Conservation (phyloP, 1,284 basidiomycete genomes). For the Takashimella tepidaria region DNA sequence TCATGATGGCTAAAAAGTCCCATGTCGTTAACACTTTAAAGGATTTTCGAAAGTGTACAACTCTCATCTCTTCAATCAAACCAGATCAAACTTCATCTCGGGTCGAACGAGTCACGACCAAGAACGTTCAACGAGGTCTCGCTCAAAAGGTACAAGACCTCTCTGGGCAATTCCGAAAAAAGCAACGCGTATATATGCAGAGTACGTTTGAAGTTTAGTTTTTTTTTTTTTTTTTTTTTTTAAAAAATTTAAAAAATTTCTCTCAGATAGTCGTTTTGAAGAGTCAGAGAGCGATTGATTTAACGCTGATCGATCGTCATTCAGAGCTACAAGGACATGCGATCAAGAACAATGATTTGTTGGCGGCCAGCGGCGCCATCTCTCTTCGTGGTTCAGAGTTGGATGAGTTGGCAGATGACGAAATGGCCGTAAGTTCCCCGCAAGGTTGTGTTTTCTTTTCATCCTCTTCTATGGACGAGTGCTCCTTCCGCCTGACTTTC, state of each 20-base stretch:
- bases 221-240: too few species aligned
- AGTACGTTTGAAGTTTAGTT: too few species aligned
- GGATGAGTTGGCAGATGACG: slow-evolving; percentile 76
- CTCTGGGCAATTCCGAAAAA: slow-evolving; percentile 90
- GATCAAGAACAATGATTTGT: slow-evolving; percentile 86
- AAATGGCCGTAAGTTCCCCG: slow-evolving; percentile 56
- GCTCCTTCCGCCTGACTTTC: not conserved
- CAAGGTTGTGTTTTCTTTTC: not conserved
- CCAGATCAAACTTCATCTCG: slow-evolving; percentile 46
- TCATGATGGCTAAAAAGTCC: slow-evolving; percentile 9
- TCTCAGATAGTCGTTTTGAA: not conserved
- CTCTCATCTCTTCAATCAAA: slow-evolving; percentile 57
- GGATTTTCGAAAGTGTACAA: slow-evolving; percentile 80
- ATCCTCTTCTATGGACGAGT: slow-evolving; percentile 1
- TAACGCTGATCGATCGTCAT: too few species aligned
- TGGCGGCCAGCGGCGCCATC: slow-evolving; percentile 71
- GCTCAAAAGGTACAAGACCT: slow-evolving; percentile 92
- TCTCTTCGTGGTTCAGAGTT: slow-evolving; percentile 74
- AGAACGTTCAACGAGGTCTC: slow-evolving; percentile 94
- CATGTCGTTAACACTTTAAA: slow-evolving; percentile 45
- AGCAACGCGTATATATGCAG: slow-evolving; percentile 95
- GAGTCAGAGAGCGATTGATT: slow-evolving; percentile 1
- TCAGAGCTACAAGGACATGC: slow-evolving; percentile 89
- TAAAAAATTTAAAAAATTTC: too few species aligned
- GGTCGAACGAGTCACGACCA: slow-evolving; percentile 66